A percentile compares a stretch with the other conserved stretches of the same genome.
phyloP scores from a whole-genome alignment of 768 basidiomycete species.

The Podaxis carcinomalis region DNA sequence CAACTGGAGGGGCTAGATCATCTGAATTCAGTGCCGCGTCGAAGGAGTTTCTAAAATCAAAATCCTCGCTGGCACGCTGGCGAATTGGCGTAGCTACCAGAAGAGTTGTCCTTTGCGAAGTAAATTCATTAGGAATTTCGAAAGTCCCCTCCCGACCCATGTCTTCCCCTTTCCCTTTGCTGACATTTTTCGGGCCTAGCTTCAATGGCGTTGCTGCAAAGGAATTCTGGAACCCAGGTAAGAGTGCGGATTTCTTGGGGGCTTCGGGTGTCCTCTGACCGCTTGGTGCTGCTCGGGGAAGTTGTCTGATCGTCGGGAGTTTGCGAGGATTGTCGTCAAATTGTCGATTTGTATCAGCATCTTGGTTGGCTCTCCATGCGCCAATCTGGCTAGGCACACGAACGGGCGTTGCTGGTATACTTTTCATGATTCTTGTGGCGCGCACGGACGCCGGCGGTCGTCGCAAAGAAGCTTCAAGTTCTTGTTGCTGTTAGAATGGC shows the following conservation, averaged over 20 bases:
- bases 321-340: slow-evolving; percentile 33
- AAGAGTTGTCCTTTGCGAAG: neutral
- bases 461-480: slow-evolving; percentile 52
- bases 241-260: slow-evolving; percentile 25
- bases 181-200: slow-evolving; percentile 18
- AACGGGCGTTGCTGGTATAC: slow-evolving; percentile 36
- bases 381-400: slow-evolving; percentile 36
- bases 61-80: neutral
- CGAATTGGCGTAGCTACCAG: neutral
- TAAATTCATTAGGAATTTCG: slow-evolving; percentile 1
- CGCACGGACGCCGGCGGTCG: slow-evolving; percentile 44
- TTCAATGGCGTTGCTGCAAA: slow-evolving; percentile 40
- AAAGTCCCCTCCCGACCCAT: slow-evolving; percentile 12
- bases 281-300: slow-evolving; percentile 15
- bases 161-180: slow-evolving; percentile 21
- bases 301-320: neutral
- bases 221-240: slow-evolving; percentile 54
- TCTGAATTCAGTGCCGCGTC: neutral
- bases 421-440: slow-evolving; percentile 31
- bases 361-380: slow-evolving; percentile 23
- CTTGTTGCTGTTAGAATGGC: slow-evolving; percentile 50
- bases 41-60: neutral
- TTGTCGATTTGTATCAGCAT: neutral
- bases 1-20: slow-evolving; percentile 2
- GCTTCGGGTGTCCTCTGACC: slow-evolving; percentile 30